phyloP scores from a whole-genome alignment of 2,329 filamentous ascomycete species.

The Xylaria sp. region DNA sequence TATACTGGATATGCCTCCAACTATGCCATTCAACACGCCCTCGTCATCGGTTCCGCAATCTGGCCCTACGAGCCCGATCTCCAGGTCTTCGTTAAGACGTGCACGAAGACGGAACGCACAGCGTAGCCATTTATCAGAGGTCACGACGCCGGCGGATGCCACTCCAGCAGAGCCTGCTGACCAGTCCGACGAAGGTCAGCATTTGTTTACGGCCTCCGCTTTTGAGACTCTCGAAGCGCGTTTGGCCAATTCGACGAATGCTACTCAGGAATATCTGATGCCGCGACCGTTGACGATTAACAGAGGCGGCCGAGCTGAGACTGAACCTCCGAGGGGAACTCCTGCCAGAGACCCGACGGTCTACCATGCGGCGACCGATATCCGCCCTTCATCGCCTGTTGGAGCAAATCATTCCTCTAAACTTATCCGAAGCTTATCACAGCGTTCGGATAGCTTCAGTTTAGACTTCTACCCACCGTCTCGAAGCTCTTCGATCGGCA shows the following conservation, averaged over 20 bases:
- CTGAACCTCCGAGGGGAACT: background rate
- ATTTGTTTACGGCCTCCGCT: slow-evolving; percentile 4
- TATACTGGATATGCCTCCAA: slow-evolving; percentile 5
- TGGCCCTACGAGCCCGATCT: slow-evolving; percentile 10
- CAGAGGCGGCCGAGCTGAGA: background rate
- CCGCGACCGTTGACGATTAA: slow-evolving; percentile 14
- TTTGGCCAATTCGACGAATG: background rate
- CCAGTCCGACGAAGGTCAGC: slow-evolving; percentile 1
- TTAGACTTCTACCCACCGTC: slow-evolving; percentile 1
- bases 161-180: slow-evolving; percentile 14
- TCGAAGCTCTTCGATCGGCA: slow-evolving; percentile 16
- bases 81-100: slow-evolving; percentile 15
- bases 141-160: slow-evolving; percentile 34
- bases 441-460: background rate
- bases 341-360: background rate
- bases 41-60: slow-evolving; percentile 12
- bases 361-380: background rate
- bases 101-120: slow-evolving; percentile 27
- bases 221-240: slow-evolving; percentile 20
- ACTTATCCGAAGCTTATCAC: background rate
- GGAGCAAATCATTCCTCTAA: background rate
- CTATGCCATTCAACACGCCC: slow-evolving; percentile 16
- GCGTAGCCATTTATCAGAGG: slow-evolving; percentile 35
- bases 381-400: background rate
- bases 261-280: slow-evolving; percentile 7